A percentile compares a stretch with the other conserved stretches of the same genome.
Conservation (phyloP, 345 rosid species). For the Litchi chinensis region DNA sequence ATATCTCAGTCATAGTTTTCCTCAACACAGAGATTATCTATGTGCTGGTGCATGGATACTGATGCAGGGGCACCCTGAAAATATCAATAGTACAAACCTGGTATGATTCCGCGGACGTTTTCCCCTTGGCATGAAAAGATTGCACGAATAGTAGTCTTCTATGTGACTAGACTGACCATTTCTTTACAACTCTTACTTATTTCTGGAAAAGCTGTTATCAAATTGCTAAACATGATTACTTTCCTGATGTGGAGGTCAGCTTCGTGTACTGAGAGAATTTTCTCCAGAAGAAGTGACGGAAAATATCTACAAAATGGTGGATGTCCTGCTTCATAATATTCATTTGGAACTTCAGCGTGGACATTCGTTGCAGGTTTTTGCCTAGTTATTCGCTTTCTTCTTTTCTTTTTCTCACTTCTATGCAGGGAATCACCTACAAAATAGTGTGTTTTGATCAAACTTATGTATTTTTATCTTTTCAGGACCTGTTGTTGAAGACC, state of each 20-base stretch:
- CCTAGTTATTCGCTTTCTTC: constrained; percentile 6
- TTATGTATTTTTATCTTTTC: constrained; percentile 29
- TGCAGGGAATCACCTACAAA: constrained; percentile 5
- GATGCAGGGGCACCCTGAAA: constrained; percentile 94
- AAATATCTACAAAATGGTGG: constrained; percentile 95
- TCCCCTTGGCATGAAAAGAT: constrained; percentile 3
- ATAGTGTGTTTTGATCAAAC: constrained; percentile 21
- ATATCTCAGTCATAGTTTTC: constrained; percentile 77
- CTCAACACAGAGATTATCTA: constrained; percentile 78
- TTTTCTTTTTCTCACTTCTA: neutral
- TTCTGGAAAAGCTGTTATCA: constrained; percentile 11
- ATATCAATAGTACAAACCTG: constrained; percentile 82
- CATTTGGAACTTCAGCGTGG: constrained; percentile 81
- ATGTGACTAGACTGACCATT: constrained; percentile 1
- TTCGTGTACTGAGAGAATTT: constrained; percentile 82
- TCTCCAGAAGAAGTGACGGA: constrained; percentile 95
- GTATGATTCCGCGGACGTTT: constrained; percentile 38
- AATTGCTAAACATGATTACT: constrained; percentile 23
- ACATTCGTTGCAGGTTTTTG: constrained; percentile 66
- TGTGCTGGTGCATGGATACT: constrained; percentile 98
- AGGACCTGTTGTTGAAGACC: constrained; percentile 71
- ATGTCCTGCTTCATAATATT: constrained; percentile 86
- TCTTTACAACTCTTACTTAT: constrained; percentile 12
- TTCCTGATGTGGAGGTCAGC: constrained; percentile 46
- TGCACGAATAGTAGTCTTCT: constrained; percentile 5